Conservation (phyloP, 148 eudicot species). For the Chenopodium quinoa region DNA sequence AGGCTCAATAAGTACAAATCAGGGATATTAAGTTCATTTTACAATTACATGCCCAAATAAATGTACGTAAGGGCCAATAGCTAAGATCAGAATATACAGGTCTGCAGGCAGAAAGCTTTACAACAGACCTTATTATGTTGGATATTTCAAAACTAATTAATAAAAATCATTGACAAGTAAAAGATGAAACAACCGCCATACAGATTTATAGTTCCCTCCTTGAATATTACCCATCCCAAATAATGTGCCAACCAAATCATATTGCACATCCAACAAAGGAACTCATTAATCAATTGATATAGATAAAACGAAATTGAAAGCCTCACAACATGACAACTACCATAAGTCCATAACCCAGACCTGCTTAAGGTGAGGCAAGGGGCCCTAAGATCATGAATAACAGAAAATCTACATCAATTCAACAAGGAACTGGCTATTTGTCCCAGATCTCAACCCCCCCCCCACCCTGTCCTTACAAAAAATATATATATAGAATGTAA, state of each 20-base stretch:
- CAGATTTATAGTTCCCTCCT: background rate
- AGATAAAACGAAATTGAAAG: background rate
- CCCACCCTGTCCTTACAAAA: no score
- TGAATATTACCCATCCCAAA: background rate
- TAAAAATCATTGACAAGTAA: background rate
- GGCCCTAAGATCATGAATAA: no score
- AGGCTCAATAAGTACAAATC: background rate
- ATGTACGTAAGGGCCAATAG: background rate
- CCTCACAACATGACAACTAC: background rate
- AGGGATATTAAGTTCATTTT: background rate
- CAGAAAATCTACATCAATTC: no score
- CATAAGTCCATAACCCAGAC: background rate
- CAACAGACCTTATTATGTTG: background rate
- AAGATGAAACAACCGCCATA: background rate
- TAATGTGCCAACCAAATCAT: no score
- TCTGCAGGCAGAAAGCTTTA: background rate
- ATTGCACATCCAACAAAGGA: background rate
- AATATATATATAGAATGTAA: no score
- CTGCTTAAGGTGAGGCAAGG: background rate
- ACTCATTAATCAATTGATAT: background rate
- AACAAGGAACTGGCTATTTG: no score
- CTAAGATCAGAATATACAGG: background rate
- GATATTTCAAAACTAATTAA: background rate
- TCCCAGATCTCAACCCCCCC: no score
- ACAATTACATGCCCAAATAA: background rate